Conservation (phyloP, 352 stramenopile species). For the Phytophthora capsici region DNA sequence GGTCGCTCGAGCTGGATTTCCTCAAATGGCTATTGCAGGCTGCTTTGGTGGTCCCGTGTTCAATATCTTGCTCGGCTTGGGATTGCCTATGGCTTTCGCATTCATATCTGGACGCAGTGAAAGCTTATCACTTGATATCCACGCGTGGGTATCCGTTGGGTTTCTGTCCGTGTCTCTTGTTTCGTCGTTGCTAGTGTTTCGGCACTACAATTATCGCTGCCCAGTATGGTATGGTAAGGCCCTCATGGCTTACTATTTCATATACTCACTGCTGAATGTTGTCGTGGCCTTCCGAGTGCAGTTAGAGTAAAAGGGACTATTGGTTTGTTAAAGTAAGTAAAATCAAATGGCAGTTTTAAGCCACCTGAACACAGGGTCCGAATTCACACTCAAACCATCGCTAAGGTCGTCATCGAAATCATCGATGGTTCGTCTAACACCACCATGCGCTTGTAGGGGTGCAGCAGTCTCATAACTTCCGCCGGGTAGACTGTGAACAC, state of each 20-base stretch:
- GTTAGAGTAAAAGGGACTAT: slow-evolving; percentile 8
- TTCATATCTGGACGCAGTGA: slow-evolving; percentile 54
- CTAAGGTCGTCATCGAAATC: slow-evolving; percentile 34
- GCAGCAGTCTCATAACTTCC: slow-evolving; percentile 15
- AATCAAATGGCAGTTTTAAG: slow-evolving; percentile 57
- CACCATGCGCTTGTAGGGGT: not conserved
- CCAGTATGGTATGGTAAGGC: slow-evolving; percentile 77
- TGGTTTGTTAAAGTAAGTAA: slow-evolving; percentile 10
- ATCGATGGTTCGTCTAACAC: slow-evolving; percentile 7
- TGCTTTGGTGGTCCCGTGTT: slow-evolving; percentile 87
- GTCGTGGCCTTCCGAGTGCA: slow-evolving; percentile 50
- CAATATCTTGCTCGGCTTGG: slow-evolving; percentile 83
- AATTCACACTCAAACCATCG: slow-evolving; percentile 43
- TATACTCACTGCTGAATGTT: slow-evolving; percentile 81
- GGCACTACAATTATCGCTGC: slow-evolving; percentile 58
- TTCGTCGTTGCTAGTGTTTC: slow-evolving; percentile 62
- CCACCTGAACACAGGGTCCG: slow-evolving; percentile 66
- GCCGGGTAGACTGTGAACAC: slow-evolving; percentile 26
- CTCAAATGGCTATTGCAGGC: slow-evolving; percentile 86
- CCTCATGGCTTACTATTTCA: slow-evolving; percentile 68
- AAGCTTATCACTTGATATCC: slow-evolving; percentile 60
- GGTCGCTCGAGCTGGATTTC: slow-evolving; percentile 78
- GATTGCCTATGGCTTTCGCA: slow-evolving; percentile 72
- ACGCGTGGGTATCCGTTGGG: slow-evolving; percentile 74
- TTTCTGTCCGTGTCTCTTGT: slow-evolving; percentile 72